Base-by-base conservation (phyloP, 1,284 basidiomycete genomes). In the Ceratobasidium sp. region DNA sequence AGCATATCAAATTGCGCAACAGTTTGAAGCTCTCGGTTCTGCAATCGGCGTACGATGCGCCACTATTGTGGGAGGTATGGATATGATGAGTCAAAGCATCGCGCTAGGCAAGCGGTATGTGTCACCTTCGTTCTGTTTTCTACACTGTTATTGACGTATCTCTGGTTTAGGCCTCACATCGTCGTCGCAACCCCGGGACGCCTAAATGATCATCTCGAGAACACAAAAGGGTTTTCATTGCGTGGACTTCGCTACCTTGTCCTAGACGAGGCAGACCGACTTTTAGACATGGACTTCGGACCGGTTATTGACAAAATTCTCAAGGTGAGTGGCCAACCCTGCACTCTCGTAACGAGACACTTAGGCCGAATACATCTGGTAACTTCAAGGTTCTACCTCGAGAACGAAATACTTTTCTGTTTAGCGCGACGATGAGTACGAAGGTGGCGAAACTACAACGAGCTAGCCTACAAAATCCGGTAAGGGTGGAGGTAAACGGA, bases 351-450 rank as follows among this genome's bases (percentile, higher is more conserved):
- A 33, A 33, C 33, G 33, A 33, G 33, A 33, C 33, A 33, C 33
- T 33, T 33, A 33, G 33, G 33, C 33, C 33, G 33, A 33, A 33
- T 33, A 1, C 33, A 33, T 33, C 33, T 33, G 33, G 33, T 33
- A 33, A 33, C 33, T 33, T 33, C 33, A 33, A 75, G 73, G 91
- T 95, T 59, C 94, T 99, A 80, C 98, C 98, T 23, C 94, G 93
- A 83, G 97, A 99, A 83, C 91, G 98, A 26, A 94, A 93, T 48
- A 99, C 98, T 0, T 99, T 97, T 84, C 90, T 99, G 1, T 99
- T 98, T 88, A 98, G 96, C 17, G 98, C 98, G 0, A 99, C 98
- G n/a, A 99, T 99, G 97, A 98, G 97, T 1, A 98, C 96, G 28
- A 99, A 99, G 85, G 96, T 99, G 12, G 96, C 96, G 33, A 99